These are phyloP conservation scores for Pelargonium exstipulatum DNA, from an alignment of 441 rosid species.

Conservation along the genomic window DNA sequence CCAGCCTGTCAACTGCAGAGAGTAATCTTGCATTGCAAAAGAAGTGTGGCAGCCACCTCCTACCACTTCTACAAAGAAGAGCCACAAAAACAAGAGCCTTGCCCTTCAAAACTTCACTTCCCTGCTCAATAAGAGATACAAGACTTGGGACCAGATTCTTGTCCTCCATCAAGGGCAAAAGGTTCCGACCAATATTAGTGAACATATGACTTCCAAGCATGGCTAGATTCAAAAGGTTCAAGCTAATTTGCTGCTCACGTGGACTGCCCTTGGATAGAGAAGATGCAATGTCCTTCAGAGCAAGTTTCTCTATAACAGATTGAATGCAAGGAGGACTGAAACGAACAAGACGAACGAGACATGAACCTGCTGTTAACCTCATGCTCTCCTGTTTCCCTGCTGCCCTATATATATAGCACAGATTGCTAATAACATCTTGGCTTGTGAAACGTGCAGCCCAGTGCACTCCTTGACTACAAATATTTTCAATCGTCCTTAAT, in stretches of 20 bases:
- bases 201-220: slow-evolving; percentile 73
- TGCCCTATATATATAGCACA: slow-evolving; percentile 82
- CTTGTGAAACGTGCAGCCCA: slow-evolving; percentile 88
- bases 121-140: slow-evolving; percentile 78
- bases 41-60: slow-evolving; percentile 80
- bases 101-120: slow-evolving; percentile 73
- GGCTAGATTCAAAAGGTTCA: slow-evolving; percentile 79
- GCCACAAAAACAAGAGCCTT: slow-evolving; percentile 77
- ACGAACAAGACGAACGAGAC: slow-evolving; percentile 89
- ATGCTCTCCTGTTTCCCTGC: slow-evolving; percentile 88
- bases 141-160: slow-evolving; percentile 68
- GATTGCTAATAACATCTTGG: slow-evolving; percentile 79
- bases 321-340: slow-evolving; percentile 79
- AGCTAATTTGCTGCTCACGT: slow-evolving; percentile 87
- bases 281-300: slow-evolving; percentile 74
- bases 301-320: slow-evolving; percentile 58
- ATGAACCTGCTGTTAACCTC: slow-evolving; percentile 94
- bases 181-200: slow-evolving; percentile 69
- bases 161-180: slow-evolving; percentile 68
- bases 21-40: slow-evolving; percentile 73
- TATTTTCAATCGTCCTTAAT: slow-evolving; percentile 82
- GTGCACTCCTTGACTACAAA: slow-evolving; percentile 83
- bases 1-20: slow-evolving; percentile 72
- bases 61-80: slow-evolving; percentile 75
- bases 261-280: slow-evolving; percentile 71